Base-by-base conservation (phyloP, 768 basidiomycete species). In the Leccinum sublutescens region DNA sequence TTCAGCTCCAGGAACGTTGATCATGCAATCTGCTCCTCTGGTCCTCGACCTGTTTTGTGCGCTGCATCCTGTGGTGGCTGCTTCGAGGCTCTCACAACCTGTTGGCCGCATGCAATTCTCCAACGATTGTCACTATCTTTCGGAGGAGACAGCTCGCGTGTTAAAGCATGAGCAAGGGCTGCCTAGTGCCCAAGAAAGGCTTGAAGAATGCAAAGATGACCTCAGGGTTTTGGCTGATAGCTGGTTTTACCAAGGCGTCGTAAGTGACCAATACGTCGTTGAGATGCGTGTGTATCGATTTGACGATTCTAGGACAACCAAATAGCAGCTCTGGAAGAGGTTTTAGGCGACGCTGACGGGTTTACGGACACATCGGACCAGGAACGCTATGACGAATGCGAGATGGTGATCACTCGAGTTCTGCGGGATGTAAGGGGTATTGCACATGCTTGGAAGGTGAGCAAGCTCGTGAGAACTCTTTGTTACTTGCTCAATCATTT, bases 31-130 rank as follows among this genome's bases (percentile, higher is more conserved):
- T 1, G 81, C 87, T 17, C 76, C 84, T 2, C 80, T 87, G 17
- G 78, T 86, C 2, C 77, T 96, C 56, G 93, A 95, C 55, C 75
- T 97, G 9, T 90, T 86, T 74, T 82, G 89, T 48, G 91, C 91
- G 1, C 70, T 97, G 25, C 85, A 90, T 68, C 92, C 92, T 12
- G 79, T 89, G 38, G 79, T 79, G 34, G 85, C 84, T 59, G 71
- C 77, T 1, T 65, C 76, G 38, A 75, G 78, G 49, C 71, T 90
- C 31, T 71, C 78, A 38, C 75, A 80, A 0, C 76, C 86, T 10
- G 83, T 83, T 19, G 73, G 78, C 27, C 77, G 81, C 1, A 86
- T 96, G 81, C 83, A 84, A 52, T 89, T 89, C 69, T 86, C 91
- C 17, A 97, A 97, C 69, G 89, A 95, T 62, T 92, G 87, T 63